These are phyloP conservation scores for Hagleromyces aurorensis DNA, from an alignment of 805 yeast species.

Conservation along the genomic window DNA sequence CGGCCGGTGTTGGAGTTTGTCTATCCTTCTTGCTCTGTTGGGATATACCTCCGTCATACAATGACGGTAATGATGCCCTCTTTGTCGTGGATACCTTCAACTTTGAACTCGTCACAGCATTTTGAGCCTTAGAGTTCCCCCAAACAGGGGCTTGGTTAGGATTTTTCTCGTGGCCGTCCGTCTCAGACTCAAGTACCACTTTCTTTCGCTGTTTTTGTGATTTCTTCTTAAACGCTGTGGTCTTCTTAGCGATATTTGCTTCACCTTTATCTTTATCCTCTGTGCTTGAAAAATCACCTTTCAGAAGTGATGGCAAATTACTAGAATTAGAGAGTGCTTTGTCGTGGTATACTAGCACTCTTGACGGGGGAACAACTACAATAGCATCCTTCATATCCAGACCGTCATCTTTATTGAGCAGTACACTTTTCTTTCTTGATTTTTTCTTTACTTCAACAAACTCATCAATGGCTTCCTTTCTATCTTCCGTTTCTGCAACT, in stretches of 20 bases:
- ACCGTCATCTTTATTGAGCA: too few species aligned
- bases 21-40: constrained; percentile 1
- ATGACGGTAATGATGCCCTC: constrained; percentile 17
- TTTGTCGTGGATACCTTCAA: constrained; percentile 1
- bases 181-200: constrained; percentile 4
- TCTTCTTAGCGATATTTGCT: constrained; percentile 7
- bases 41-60: constrained; percentile 9
- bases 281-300: too few species aligned
- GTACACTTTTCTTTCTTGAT: constrained; percentile 12
- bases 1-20: too few species aligned
- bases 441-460: constrained; percentile 17
- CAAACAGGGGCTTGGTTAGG: constrained; percentile 15
- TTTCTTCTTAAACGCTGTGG: constrained; percentile 20
- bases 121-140: constrained; percentile 11
- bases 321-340: too few species aligned
- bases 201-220: constrained; percentile 26
- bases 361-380: too few species aligned
- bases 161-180: constrained; percentile 1
- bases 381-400: too few species aligned
- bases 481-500: too few species aligned
- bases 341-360: too few species aligned
- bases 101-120: constrained; percentile 1
- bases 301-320: constrained; percentile 15
- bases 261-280: too few species aligned
- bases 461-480: constrained; percentile 12